phyloP scores from a whole-genome alignment of 2,329 filamentous ascomycete species.

The Arthrobotrys conoides region DNA sequence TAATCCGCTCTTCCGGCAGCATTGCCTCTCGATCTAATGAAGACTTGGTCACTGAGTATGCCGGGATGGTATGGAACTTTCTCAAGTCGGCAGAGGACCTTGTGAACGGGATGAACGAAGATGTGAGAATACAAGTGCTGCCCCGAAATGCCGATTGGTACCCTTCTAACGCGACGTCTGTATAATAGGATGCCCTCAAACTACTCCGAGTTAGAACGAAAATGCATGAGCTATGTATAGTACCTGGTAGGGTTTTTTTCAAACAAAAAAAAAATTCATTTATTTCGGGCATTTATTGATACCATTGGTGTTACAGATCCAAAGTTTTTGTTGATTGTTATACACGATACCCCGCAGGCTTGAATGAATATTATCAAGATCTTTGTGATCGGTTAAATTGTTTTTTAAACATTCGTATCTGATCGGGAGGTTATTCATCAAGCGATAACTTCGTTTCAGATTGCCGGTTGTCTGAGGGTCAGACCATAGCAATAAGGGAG shows the following conservation, averaged over 20 bases:
- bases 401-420: background rate
- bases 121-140: slow-evolving; percentile 69
- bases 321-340: slow-evolving; percentile 83
- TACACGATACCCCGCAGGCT: slow-evolving; percentile 83
- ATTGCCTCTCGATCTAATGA: slow-evolving; percentile 70
- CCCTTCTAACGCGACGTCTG: slow-evolving; percentile 15
- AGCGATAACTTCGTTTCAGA: slow-evolving; percentile 18
- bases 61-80: slow-evolving; percentile 82
- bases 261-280: slow-evolving; percentile 5
- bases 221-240: slow-evolving; percentile 86
- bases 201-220: slow-evolving; percentile 83
- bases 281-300: slow-evolving; percentile 10
- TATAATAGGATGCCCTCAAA: slow-evolving; percentile 77
- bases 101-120: slow-evolving; percentile 80
- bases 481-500: slow-evolving; percentile 7
- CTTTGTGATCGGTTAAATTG: slow-evolving; percentile 2
- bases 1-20: slow-evolving; percentile 80
- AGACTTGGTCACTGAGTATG: slow-evolving; percentile 78
- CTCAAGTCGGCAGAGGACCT: slow-evolving; percentile 78
- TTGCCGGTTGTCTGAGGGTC: slow-evolving; percentile 5
- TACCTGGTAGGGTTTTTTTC: slow-evolving; percentile 72
- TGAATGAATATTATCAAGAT: slow-evolving; percentile 68
- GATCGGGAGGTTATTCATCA: slow-evolving; percentile 19
- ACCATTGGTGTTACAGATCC: slow-evolving; percentile 69
- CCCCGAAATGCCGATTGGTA: slow-evolving; percentile 11